Base-by-base conservation (phyloP, 805 yeast species). In the Ogataea siamensis region DNA sequence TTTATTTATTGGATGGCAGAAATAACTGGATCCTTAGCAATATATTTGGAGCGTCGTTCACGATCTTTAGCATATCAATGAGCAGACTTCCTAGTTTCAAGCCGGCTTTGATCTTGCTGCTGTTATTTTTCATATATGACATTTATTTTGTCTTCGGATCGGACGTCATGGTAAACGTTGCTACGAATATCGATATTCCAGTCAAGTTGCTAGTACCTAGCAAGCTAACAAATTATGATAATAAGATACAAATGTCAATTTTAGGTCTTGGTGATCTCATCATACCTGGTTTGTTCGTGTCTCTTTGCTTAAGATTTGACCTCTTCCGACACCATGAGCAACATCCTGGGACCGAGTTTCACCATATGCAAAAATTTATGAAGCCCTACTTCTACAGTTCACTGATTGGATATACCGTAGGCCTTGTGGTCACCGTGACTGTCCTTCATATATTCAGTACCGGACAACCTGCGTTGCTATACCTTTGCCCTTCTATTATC, bases 391-490 rank as follows among this genome's bases (percentile, higher is more conserved):
- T 79, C 51, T 35, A 31, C 2, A 47, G 64, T 4, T 64, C 76
- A 3, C 15, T 80, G n/a, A 24, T 66, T 2, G 68, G 76, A 8
- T 82, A 82, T 53, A 38, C 60, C 0, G 5, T 66, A n/a, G 81
- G 78, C 0, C 52, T 82, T 26, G 15, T 55, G 0, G 32, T 51
- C 0, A 74, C 87, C 1, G 57, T 71, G 33, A 47, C 43, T 2
- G 73, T 67, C 3, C 55, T 73, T 34, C 59, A 62, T 21, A 34
- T 51, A 3, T 73, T 50, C 43, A 49, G 67, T 1, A 55, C 51
- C 8, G 86, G 79, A 1, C 88, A 81, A 57, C 88, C 88, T 1
- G 87, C 87, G 0, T 60, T 83, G 44, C 53, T 83, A 13, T 82
- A 80, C 51, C 56, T 82, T 17, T 78, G 78, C 4, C 88, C 88